Base-by-base conservation (phyloP, 305 asterid genomes). In the Stenogyne calaminthoides region DNA sequence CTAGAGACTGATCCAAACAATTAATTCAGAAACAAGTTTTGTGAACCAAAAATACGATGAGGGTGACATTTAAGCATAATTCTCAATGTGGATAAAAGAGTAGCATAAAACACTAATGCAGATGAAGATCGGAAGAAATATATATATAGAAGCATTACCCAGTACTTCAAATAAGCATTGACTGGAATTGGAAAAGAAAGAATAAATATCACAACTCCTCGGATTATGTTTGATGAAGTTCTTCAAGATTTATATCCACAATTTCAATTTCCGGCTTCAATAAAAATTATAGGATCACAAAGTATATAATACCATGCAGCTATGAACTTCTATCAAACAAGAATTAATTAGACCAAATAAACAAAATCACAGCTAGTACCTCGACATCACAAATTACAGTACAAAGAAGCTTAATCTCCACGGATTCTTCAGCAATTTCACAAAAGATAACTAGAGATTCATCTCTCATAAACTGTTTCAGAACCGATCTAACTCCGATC, bases 371-470 rank as follows among this genome's bases (percentile, higher is more conserved):
- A 71, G 56, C n/a, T 14, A 52, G 19, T 82, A 90, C 97, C 98
- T 89, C 93, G 36, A 78, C 83, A 75, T 89, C 97, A 42, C 93
- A 95, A 11, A 89, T 82, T 44, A 87, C 96, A 11, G 51, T 69
- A 49, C 86, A 87, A 51, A 80, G 19, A 51, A 93, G 96, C 89
- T 91, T 91, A 55, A 78, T 73, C 75, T 88, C 83, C 18, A 81
- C 78, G 39, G 91, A 52, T 78, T 87, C 88, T 61, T 69, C 80
- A 1, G 84, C 51, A 52, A 86, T 85, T 81, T 91, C 93, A 27
- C 87, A 81, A 63, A 88, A 68, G 34, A 93, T 76, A 49, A 67
- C 54, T 14, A 89, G 81, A 25, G 89, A 76, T 80, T 93, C 96
- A 7, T 54, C 84, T 73, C 87, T 84, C 95, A 88, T 77, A 81